Conservation (phyloP, 2,329 filamentous ascomycete genomes). For the Ophiostoma novo-ulmi region DNA sequence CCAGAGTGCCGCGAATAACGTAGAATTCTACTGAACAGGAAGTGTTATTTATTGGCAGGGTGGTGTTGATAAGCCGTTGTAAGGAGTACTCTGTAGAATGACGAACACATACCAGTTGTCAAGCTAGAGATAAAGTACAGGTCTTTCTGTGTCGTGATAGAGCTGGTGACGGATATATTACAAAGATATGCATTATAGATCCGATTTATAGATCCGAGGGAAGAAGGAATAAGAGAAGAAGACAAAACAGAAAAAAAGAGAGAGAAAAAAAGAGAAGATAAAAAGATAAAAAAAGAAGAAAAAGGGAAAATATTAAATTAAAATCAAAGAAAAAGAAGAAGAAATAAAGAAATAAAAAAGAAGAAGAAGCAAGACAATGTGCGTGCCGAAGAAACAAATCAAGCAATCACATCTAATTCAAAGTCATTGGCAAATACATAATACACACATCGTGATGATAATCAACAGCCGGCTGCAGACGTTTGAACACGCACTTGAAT, state of each 20-base stretch:
- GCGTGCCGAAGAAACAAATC: too few relatives aligned
- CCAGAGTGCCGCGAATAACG: background rate
- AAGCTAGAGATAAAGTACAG: background rate
- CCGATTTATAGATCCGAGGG: too few relatives aligned
- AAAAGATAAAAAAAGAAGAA: background rate
- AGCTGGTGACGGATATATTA: background rate
- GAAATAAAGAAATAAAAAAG: too few relatives aligned
- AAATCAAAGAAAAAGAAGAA: background rate
- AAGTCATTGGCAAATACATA: background rate
- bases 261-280: too few relatives aligned
- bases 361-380: too few relatives aligned
- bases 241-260: background rate
- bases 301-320: background rate
- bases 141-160: background rate
- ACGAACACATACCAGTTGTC: background rate
- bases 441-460: background rate
- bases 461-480: background rate
- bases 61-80: background rate
- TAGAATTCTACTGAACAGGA: background rate
- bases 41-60: background rate
- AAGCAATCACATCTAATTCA: too few relatives aligned
- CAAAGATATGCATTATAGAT: background rate
- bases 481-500: background rate
- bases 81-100: background rate
- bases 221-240: background rate